Evolutionary conservation across 2,329 filamentous ascomycete species (phyloP), one percentile per base, ranked within the genome.

Genomic region (Stenocarpella maydis): DNA sequence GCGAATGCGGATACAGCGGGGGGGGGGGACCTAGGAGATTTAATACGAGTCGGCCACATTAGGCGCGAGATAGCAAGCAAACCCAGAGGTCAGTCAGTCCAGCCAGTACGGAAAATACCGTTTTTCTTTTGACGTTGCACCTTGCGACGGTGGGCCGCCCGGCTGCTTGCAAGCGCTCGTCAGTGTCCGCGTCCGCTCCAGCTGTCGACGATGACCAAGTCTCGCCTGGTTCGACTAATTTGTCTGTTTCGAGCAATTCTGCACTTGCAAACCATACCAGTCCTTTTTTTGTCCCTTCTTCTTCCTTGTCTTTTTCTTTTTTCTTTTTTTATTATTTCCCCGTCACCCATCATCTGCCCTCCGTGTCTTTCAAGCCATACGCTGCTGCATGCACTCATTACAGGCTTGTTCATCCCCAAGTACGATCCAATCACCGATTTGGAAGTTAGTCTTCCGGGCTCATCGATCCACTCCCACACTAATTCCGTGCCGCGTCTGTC

Each of bases 1-100:
- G 65, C 49, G 65, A 53, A 39, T 49, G 41, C 52, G 65, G 65
- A 41, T 67, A 52, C 52, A 49, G 64, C 64, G 52, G 52, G 4
- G 34, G 58, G 49, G 41, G 47, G 24, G 43, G 41, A 19, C 41
- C 58, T 37, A 19, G 43, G 58, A 63, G 28, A 49, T 58, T 49
- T 49, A 41, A 58, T 67, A 55, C 65, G 45, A 45, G 41, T 39
- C 53, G 54, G 65, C 65, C 63, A 24, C 21, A 28, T n/a, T 65
- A 28, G 37, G 63, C 63, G n/a, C 31, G 28, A 47, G 34, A 58
- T 24, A 54, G 54, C 52, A 41, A 12, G 34, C 34, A 37, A 37
- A n/a, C n/a, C 34, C 54, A 21, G 24, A 58, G 65, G 50, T 58
- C 64, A 67, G 65, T 58, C 64, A 66, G 17, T 45, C 31, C 4